phyloP scores from a whole-genome alignment of 345 rosid species.

The Eucalyptus marginata region DNA sequence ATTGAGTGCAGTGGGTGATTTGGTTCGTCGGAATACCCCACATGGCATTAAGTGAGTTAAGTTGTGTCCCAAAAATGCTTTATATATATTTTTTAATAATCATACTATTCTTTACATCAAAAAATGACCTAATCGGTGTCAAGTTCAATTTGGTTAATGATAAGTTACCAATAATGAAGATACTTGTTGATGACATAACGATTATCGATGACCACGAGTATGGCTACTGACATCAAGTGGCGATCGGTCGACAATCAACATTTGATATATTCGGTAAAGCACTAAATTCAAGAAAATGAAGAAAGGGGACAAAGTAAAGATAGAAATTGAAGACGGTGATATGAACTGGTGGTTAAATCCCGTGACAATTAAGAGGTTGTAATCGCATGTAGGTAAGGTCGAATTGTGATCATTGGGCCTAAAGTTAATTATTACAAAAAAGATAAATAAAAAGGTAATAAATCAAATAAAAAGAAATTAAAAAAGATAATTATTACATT shows the following conservation, averaged over 20 bases:
- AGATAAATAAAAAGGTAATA: no score
- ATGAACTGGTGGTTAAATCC: not conserved
- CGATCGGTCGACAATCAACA: not conserved
- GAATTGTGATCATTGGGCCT: not conserved
- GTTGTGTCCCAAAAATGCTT: not conserved
- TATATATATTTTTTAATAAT: no score
- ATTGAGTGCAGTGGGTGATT: not conserved
- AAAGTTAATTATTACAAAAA: not conserved
- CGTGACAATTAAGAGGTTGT: not conserved
- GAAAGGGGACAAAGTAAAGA: not conserved
- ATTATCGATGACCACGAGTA: not conserved
- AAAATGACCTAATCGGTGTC: not conserved
- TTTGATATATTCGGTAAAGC: not conserved
- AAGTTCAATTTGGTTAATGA: not conserved
- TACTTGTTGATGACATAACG: not conserved
- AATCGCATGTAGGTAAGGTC: not conserved
- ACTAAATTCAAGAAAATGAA: not conserved
- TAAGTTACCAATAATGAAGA: not conserved
- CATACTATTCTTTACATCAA: not conserved
- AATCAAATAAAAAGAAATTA: no score
- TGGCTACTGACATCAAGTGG: not conserved
- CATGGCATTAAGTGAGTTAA: not conserved
- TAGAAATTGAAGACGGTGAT: not conserved
- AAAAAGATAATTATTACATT: no score
- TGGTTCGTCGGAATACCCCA: fast-evolving